These are phyloP conservation scores for Aspergillus biplanus DNA, from an alignment of 495 filamentous ascomycete genomes.

Conservation along the genomic window DNA sequence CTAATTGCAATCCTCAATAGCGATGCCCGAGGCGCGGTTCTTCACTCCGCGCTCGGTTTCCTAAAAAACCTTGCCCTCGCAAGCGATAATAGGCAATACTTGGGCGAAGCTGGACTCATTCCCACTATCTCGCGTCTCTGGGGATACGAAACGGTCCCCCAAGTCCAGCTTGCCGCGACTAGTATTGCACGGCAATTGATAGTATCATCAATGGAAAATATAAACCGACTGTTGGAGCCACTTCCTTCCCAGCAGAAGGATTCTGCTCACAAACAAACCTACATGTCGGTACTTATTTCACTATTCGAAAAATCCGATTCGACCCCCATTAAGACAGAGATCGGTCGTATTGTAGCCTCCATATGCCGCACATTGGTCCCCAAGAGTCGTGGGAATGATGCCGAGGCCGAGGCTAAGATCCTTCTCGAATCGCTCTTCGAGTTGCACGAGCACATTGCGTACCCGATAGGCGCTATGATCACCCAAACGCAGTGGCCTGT, in stretches of 20 bases:
- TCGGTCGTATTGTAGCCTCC: conserved; percentile 66
- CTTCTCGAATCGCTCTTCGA: conserved; percentile 55
- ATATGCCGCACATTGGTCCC: conserved; percentile 63
- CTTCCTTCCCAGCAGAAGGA: conserved; percentile 42
- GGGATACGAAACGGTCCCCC: conserved; percentile 61
- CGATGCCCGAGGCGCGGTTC: conserved; percentile 52
- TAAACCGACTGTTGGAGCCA: conserved; percentile 49
- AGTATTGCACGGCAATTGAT: conserved; percentile 70
- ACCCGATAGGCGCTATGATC: conserved; percentile 63
- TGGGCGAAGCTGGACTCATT: conserved; percentile 59
- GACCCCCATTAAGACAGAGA: conserved; percentile 71
- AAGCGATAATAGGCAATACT: conserved; percentile 57
- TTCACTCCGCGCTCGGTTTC: conserved; percentile 72
- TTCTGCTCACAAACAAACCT: conserved; percentile 47
- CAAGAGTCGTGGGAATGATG: conserved; percentile 36
- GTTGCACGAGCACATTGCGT: conserved; percentile 52
- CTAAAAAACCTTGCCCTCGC: conserved; percentile 80
- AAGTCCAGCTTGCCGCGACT: conserved; percentile 71
- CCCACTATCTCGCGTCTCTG: conserved; percentile 62
- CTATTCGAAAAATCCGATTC: conserved; percentile 63
- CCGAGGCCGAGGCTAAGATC: conserved; percentile 12
- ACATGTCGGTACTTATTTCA: conserved; percentile 61
- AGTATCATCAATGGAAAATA: conserved; percentile 60
- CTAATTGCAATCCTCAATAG: conserved; percentile 57
- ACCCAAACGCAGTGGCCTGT: conserved; percentile 70